Percentiles rank a stretch among this genome's conserved stretches.
These are phyloP conservation scores for Forsythia suspensa DNA, from an alignment of 257 asterid species.

Conservation along the genomic window DNA sequence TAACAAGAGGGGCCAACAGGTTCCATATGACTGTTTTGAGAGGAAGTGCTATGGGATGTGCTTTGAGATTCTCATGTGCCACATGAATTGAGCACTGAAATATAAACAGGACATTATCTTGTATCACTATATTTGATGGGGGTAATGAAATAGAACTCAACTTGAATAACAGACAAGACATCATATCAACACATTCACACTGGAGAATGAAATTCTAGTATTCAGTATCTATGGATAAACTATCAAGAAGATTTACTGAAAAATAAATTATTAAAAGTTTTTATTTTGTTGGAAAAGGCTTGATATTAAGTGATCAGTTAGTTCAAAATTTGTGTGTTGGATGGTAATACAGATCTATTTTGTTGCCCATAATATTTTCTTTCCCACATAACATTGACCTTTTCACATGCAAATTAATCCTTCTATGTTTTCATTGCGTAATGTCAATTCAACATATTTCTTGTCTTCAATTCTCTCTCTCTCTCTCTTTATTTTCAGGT, in stretches of 20 bases:
- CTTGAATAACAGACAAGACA: neutral
- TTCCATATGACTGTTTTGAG: neutral
- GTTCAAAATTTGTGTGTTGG: neutral
- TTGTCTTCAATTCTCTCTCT: conserved; percentile 14
- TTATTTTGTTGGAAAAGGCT: neutral
- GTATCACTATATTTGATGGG: neutral
- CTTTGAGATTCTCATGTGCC: neutral
- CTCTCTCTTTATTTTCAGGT: conserved; percentile 39
- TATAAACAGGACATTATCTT: neutral
- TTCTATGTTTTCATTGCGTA: neutral
- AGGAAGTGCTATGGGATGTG: neutral
- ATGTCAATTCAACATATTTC: neutral
- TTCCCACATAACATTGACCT: neutral
- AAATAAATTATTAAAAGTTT: too few species aligned
- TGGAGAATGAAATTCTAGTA: neutral
- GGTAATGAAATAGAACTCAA: neutral
- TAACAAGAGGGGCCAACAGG: neutral
- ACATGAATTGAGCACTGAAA: neutral
- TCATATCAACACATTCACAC: neutral
- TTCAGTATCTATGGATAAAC: neutral
- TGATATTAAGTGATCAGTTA: neutral
- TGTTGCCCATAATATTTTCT: neutral
- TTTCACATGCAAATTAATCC: neutral
- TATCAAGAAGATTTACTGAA: neutral
- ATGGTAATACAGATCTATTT: neutral